These are phyloP conservation scores for Rhodomyrtus psidioides DNA, from an alignment of 441 rosid genomes.

Conservation along the genomic window DNA sequence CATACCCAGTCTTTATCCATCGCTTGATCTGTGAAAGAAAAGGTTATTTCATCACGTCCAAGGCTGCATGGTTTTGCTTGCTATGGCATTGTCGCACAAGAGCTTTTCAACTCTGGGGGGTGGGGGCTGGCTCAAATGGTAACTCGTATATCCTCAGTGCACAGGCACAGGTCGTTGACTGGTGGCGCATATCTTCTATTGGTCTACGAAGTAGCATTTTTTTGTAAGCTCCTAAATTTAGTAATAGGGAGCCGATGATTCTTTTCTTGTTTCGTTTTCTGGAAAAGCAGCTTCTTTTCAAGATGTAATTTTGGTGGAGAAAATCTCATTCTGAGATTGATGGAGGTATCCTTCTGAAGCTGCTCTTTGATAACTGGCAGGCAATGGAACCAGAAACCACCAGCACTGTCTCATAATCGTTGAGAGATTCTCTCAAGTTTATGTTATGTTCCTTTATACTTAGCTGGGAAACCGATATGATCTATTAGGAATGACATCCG, in stretches of 20 bases:
- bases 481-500: background rate
- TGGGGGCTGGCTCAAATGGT: background rate
- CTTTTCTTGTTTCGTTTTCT: background rate
- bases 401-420: background rate
- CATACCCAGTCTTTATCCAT: slow-evolving; percentile 37
- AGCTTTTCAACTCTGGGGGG: background rate
- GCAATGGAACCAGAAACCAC: background rate
- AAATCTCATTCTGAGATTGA: background rate
- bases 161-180: background rate
- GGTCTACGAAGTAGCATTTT: background rate
- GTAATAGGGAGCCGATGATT: slow-evolving; percentile 16
- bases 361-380: background rate
- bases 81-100: background rate
- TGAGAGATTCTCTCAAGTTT: background rate
- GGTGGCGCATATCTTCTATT: background rate
- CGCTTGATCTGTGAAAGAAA: slow-evolving; percentile 20
- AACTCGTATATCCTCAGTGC: background rate
- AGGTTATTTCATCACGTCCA: background rate
- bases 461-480: background rate
- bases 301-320: slow-evolving; percentile 5
- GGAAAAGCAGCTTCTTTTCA: background rate
- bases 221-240: slow-evolving; percentile 12
- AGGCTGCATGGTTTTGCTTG: background rate
- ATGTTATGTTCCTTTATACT: background rate
- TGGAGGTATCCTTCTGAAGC: background rate